phyloP scores from a whole-genome alignment of 108 stramenopile species.

The Pseudonitzschia pungens region DNA sequence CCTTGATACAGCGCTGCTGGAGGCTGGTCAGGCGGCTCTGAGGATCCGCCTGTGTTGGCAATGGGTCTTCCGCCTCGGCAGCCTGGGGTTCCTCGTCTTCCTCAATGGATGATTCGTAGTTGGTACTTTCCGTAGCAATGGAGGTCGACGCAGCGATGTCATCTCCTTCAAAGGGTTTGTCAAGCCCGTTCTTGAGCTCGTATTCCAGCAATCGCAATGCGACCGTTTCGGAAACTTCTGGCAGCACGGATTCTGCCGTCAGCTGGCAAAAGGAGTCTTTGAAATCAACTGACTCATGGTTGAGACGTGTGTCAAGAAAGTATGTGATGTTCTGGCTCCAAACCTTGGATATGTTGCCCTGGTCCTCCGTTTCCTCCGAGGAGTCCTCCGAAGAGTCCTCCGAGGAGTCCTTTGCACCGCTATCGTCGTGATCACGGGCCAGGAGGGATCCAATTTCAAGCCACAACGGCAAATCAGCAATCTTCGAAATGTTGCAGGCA shows the following conservation, averaged over 20 bases:
- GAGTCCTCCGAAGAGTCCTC: not conserved
- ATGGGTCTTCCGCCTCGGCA: not conserved
- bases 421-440: not conserved
- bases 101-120: not conserved
- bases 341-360: not conserved
- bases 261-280: not conserved
- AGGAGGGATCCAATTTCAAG: not conserved
- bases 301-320: not conserved
- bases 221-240: constrained; percentile 3
- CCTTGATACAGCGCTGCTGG: constrained; percentile 9
- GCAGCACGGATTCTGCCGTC: not conserved
- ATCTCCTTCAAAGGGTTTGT: not conserved
- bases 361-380: not conserved
- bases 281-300: not conserved
- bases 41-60: not conserved
- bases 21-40: not conserved
- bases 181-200: not conserved
- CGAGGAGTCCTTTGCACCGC: not conserved
- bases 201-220: constrained; percentile 10
- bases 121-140: too few species aligned
- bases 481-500: not conserved
- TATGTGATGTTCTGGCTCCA: constrained; percentile 4
- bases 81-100: not conserved
- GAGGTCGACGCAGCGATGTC: too few species aligned
- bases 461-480: constrained; percentile 12